A percentile compares a stretch with the other conserved stretches of the same genome.
These are phyloP conservation scores for Mortierella sp. DNA, from an alignment of 371 early-diverging fungal species.

Conservation along the genomic window DNA sequence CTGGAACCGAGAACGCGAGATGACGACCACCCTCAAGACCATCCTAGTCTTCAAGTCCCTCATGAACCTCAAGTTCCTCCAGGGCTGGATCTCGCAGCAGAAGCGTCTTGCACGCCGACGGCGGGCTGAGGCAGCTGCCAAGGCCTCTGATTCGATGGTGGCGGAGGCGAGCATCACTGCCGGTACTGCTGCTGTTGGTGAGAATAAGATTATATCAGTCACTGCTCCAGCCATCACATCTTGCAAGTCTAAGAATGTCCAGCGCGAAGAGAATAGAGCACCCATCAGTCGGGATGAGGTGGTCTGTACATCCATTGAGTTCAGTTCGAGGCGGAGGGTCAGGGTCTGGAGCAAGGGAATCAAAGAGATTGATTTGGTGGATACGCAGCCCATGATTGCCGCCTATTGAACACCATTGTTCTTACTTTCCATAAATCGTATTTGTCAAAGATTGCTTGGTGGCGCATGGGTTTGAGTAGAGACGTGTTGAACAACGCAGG, in stretches of 20 bases:
- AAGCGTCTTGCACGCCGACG: constrained; percentile 19
- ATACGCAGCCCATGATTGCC: not conserved
- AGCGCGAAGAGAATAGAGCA: not conserved
- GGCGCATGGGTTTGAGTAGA: not conserved
- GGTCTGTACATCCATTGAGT: not conserved
- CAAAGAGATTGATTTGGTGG: not conserved
- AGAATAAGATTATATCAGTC: not conserved
- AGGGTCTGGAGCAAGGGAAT: not conserved
- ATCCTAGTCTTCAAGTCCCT: constrained; percentile 19
- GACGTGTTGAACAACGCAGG: not conserved
- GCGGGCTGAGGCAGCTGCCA: not conserved
- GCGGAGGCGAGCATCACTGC: not conserved
- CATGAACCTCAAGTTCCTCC: constrained; percentile 36
- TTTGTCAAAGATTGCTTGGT: not conserved
- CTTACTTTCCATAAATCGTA: not conserved
- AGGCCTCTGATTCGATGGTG: not conserved
- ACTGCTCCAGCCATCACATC: not conserved
- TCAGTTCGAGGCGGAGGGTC: not conserved
- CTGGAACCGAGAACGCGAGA: constrained; percentile 8
- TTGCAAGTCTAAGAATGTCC: not conserved
- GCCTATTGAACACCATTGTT: not conserved
- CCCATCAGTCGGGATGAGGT: not conserved
- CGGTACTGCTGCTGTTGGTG: not conserved
- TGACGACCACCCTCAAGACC: not conserved
- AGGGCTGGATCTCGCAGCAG: constrained; percentile 37